Evolutionary conservation across 352 stramenopile species (phyloP).

Genomic region (Phytophthora sansomeana): DNA sequence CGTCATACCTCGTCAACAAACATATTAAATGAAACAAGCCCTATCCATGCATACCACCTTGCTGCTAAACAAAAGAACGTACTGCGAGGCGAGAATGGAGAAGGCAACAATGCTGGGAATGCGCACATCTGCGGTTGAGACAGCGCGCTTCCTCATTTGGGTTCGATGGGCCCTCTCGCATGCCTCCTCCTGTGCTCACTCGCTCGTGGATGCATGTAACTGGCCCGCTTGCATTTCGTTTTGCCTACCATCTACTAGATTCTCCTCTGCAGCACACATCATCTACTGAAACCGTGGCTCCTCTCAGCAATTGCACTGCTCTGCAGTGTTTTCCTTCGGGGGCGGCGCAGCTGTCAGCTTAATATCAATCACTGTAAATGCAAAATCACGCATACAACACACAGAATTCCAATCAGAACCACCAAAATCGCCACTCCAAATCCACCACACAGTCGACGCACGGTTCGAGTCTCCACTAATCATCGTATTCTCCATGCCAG

Average conservation of each 20-base stretch:
- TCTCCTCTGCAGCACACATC: slow-evolving; percentile 13
- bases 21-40: slow-evolving; percentile 39
- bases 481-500: slow-evolving; percentile 94
- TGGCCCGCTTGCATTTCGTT: slow-evolving; percentile 31
- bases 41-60: slow-evolving; percentile 40
- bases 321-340: slow-evolving; percentile 75
- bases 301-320: slow-evolving; percentile 78
- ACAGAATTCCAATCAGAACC: slow-evolving; percentile 5
- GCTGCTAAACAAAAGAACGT: slow-evolving; percentile 34
- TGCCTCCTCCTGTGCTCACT: slow-evolving; percentile 18
- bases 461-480: slow-evolving; percentile 90
- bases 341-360: slow-evolving; percentile 85
- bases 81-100: slow-evolving; percentile 9
- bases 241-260: slow-evolving; percentile 26
- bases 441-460: slow-evolving; percentile 40
- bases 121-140: slow-evolving; percentile 13
- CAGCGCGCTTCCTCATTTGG: slow-evolving; percentile 7
- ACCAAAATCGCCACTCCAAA: neutral
- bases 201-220: slow-evolving; percentile 17
- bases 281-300: slow-evolving; percentile 25
- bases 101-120: slow-evolving; percentile 18
- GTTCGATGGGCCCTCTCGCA: slow-evolving; percentile 12
- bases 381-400: slow-evolving; percentile 11
- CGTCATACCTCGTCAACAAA: slow-evolving; percentile 32
- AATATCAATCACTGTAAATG: slow-evolving; percentile 84